Evolutionary conservation across 345 rosid species (phyloP), one percentile per base, ranked within the genome.

Genomic region (Dipteronia dyeriana): DNA sequence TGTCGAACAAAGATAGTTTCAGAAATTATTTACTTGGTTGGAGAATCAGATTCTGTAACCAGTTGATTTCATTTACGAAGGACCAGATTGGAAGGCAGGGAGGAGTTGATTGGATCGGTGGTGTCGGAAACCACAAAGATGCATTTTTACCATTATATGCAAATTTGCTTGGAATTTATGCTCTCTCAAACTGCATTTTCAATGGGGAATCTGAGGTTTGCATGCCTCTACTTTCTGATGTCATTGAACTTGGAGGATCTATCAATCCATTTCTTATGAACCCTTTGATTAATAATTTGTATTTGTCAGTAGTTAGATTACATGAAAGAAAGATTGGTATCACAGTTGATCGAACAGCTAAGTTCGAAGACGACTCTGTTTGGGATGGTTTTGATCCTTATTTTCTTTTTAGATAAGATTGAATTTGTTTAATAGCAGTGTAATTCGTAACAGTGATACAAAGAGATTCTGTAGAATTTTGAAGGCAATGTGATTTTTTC

Each of bases 61-160:
- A 86, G 84, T 82, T 96, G 83, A 82, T 77, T 64, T 84, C 81
- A 6, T 93, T 91, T 64, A 86, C 91, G 0, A 77, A 80, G 77
- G 90, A 91, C 73, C 85, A 85, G 53, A 64, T 79, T 1, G 75
- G 76, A 20, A 78, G 76, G 74, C 83, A 83, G 70, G 88, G 86
- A 59, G 84, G 70, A 70, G 82, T 73, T 69, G 84, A 87, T 26
- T 92, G 95, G 99, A 87, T 96, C 57, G 95, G 97, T 3, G 92
- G 98, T 54, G 81, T 85, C 0, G 97, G 97, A 45, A 93, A 93
- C 88, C 99, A 93, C 80, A 93, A 92, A 86, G 99, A 95, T 79
- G 88, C 91, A 74, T 93, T 93, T 85, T 80, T 92, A 71, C 97
- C 99, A 3, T 70, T 92, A 7, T 92, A 92, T 85, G 95, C 90